phyloP scores from a whole-genome alignment of 106 monocot species.

The Narthecium ossifragum region DNA sequence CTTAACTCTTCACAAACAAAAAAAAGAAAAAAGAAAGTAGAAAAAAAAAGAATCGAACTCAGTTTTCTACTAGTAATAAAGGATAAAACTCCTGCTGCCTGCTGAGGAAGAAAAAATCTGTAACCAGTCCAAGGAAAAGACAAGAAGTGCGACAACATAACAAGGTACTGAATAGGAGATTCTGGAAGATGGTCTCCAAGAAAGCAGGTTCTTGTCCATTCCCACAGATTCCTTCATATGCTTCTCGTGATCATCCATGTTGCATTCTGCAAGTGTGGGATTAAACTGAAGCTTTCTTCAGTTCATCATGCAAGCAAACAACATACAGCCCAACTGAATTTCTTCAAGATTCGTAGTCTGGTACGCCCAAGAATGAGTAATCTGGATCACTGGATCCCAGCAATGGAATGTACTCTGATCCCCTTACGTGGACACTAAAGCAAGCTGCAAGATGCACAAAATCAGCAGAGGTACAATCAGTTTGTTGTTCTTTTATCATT shows the following conservation, averaged over 20 bases:
- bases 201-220: no score
- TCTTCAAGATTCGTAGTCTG: slow-evolving; percentile 50
- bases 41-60: background rate
- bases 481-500: no score
- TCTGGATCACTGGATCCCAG: slow-evolving; percentile 60
- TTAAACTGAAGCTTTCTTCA: no score
- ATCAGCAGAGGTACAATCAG: no score
- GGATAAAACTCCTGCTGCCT: background rate
- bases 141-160: no score
- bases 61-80: background rate
- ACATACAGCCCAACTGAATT: no score
- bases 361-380: slow-evolving; percentile 51
- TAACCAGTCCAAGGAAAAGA: background rate
- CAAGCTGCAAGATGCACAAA: slow-evolving; percentile 54
- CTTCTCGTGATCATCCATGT: no score
- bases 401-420: slow-evolving; percentile 81
- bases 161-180: no score
- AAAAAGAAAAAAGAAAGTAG: background rate
- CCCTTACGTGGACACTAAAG: slow-evolving; percentile 85
- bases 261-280: no score
- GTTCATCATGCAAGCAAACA: no score
- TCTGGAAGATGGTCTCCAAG: no score
- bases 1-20: background rate
- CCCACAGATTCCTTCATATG: no score
- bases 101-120: background rate